A percentile compares a stretch with the other conserved stretches of the same genome.
phyloP scores from a whole-genome alignment of 106 monocot species.

The Allium sativum region DNA sequence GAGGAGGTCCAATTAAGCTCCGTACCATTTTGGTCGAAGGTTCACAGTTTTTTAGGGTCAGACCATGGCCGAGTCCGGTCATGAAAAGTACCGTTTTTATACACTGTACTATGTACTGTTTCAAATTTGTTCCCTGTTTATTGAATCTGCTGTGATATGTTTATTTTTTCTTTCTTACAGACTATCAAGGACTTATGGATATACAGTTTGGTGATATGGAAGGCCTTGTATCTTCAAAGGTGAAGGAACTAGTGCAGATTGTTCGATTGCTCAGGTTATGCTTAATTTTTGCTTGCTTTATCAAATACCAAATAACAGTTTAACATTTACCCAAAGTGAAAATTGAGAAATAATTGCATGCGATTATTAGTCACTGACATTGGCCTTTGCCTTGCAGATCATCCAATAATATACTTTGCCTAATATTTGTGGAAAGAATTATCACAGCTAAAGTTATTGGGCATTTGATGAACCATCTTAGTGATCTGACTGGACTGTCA shows the following conservation, averaged over 20 bases:
- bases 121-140: too few species aligned
- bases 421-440: conserved; percentile 87
- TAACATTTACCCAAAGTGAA: background rate
- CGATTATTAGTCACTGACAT: conserved; percentile 2
- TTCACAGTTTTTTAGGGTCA: too few species aligned
- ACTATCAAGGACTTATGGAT: conserved; percentile 24
- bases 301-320: background rate
- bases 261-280: conserved; percentile 65
- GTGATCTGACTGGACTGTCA: conserved; percentile 47
- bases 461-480: conserved; percentile 41
- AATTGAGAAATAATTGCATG: too few species aligned
- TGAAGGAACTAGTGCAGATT: conserved; percentile 49
- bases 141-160: too few species aligned
- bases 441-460: conserved; percentile 79
- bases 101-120: too few species aligned
- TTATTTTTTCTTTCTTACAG: conserved; percentile 21
- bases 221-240: conserved; percentile 81
- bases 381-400: conserved; percentile 17
- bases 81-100: too few species aligned
- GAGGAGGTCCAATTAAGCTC: too few species aligned
- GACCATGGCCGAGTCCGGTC: too few species aligned
- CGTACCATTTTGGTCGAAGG: too few species aligned
- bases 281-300: background rate
- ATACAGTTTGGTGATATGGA: conserved; percentile 27
- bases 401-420: conserved; percentile 47